Base-by-base conservation (phyloP, 1,139 yeast species). In the Groenewaldozyma auringiensis region DNA sequence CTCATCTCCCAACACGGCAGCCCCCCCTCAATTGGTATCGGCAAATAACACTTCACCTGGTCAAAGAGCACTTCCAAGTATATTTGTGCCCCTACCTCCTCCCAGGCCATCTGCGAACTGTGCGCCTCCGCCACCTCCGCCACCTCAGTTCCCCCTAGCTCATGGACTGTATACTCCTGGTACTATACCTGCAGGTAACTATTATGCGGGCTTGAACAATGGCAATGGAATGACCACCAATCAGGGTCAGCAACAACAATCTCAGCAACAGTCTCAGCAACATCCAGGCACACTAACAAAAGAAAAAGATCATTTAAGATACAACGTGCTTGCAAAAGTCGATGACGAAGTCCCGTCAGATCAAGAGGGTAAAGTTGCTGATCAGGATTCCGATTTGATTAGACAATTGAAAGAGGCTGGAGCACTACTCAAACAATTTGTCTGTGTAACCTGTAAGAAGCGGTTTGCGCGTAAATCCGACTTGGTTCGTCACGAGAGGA, bases 401-500 rank as follows among this genome's bases (percentile, higher is more conserved):
- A 6, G 29, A 8, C 29, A 25, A 25, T 25, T 25, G 29, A 33
- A 33, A 33, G 36, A 33, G 6, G 36, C 16, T 17, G 39, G 22
- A 21, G 43, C 21, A 25, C 41, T 33, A 40, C 22, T 45, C 32
- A 58, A 56, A 40, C 58, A 50, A 42, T 58, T 55, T 45, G 48
- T 50, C 2, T 60, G 64, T 40, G 31, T 50, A 8, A 54, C 60
- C 1, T 60, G 64, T 43, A 46, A 51, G 27, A 58, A 57, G 42
- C 78, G 39, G 65, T 79, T 57, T 79, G 86, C 67, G 68, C 70
- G 55, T 72, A 80, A 63, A 78, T 83, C 41, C 74, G 82, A 81
- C 60, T 81, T 80, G 58, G 57, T 86, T 6, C 73, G 88, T 54
- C 89, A 82, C 58, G 80, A 79, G 52, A 68, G 94, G 47, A 85